Base-by-base conservation (phyloP, 306 rosid species). In the Vigna angularis region DNA sequence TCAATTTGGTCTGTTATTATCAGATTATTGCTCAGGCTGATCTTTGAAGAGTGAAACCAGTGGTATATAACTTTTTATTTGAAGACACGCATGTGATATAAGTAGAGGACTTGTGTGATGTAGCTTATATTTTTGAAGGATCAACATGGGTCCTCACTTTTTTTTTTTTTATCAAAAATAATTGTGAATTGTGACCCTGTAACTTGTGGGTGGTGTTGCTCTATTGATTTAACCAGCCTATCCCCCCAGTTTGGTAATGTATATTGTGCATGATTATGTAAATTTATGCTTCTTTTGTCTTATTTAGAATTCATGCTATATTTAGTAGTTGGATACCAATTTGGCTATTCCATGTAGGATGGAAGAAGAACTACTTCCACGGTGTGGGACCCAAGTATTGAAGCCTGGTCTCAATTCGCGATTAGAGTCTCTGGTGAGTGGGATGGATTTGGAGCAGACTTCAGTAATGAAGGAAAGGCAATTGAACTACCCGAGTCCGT, bases 381-480 rank as follows among this genome's bases (percentile, higher is more conserved):
- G 49, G 75, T 77, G 22, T 52, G 11, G 71, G 73, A 77, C 38
- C 42, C 56, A 73, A 48, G 70, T 76, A 88, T 75, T 73, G 79
- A 62, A 90, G 95, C 83, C 0, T 93, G 99, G 99, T 83, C 90
- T 4, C 90, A 91, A 85, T 91, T 95, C 83, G 82, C 99, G 56
- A 78, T 55, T 55, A 90, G 91, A 78, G 89, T 90, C 18, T 95
- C 98, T 3, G 99, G 98, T 63, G 99, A 95, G 82, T 95, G 99
- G 99, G 99, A 93, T 83, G 99, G 98, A 73, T 81, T 85, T 80
- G 94, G 93, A 51, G 99, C 99, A 14, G 98, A 93, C 45, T 95
- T 95, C 87, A 75, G 90, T 76, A 79, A 65, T 42, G 91, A 84
- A 85, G 99, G 98, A 79, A 83, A 16, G 32, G 84, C 90, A 6